Evolutionary conservation across 208 protist genomes (phyloP).

Genomic region (Angomonas deanei): DNA sequence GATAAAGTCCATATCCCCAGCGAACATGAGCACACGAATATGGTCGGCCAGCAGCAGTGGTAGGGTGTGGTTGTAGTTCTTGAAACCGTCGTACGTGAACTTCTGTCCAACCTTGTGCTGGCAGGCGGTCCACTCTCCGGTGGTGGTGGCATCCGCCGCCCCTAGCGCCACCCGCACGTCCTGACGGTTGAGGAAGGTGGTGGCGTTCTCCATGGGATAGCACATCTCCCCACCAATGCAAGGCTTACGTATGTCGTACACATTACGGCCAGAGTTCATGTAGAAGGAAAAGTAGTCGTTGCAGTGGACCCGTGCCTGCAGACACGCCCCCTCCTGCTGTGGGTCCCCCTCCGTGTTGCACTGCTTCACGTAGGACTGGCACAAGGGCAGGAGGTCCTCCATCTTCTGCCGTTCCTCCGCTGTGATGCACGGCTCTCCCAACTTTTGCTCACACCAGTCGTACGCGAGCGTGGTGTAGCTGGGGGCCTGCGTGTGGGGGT

Average conservation of each 20-base stretch:
- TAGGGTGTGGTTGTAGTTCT: constrained; percentile 59
- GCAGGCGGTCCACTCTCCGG: constrained; percentile 44
- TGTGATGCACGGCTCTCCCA: constrained; percentile 46
- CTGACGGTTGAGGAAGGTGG: constrained; percentile 33
- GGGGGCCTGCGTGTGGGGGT: constrained; percentile 71
- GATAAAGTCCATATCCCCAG: constrained; percentile 88
- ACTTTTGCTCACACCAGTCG: constrained; percentile 40
- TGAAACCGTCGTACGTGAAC: constrained; percentile 63
- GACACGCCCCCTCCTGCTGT: constrained; percentile 8
- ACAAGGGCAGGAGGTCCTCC: constrained; percentile 33
- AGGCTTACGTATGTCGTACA: constrained; percentile 72
- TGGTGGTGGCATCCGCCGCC: constrained; percentile 12
- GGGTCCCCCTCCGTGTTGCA: constrained; percentile 18
- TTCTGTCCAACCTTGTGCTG: constrained; percentile 32
- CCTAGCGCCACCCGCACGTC: constrained; percentile 52
- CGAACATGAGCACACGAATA: constrained; percentile 89
- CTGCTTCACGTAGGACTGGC: constrained; percentile 24
- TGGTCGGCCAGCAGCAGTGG: constrained; percentile 45
- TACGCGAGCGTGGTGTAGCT: constrained; percentile 56
- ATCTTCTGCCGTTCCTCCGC: constrained; percentile 34
- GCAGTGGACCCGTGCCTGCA: background rate
- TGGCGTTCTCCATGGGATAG: constrained; percentile 11
- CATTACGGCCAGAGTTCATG: constrained; percentile 53
- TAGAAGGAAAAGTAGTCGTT: constrained; percentile 7
- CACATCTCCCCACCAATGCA: constrained; percentile 26